A percentile compares a stretch with the other conserved stretches of the same genome.
Evolutionary conservation across 2,329 filamentous ascomycete genomes (phyloP).

Genomic region (Salinomyces thailandicus): DNA sequence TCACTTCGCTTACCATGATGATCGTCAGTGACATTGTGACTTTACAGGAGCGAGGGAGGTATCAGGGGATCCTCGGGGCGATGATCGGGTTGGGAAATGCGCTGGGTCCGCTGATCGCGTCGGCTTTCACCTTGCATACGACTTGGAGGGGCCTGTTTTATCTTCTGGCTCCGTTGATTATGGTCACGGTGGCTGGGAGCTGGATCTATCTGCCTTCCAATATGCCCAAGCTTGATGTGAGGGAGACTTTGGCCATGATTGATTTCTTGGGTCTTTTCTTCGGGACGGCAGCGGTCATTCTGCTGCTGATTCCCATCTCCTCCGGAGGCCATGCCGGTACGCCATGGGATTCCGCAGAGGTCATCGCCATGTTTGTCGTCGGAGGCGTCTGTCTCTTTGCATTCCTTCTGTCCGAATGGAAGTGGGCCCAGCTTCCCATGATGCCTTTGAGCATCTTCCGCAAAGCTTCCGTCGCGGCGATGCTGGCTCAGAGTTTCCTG

Average conservation of each 20-base stretch:
- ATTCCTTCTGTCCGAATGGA: conserved; percentile 48
- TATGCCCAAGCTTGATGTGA: conserved; percentile 36
- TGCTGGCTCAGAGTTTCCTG: conserved; percentile 50
- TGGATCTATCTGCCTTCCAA: conserved; percentile 44
- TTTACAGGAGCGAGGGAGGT: conserved; percentile 47
- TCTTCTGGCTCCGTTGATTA: conserved; percentile 43
- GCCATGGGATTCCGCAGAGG: conserved; percentile 45
- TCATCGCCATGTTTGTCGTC: conserved; percentile 48
- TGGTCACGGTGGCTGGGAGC: conserved; percentile 37
- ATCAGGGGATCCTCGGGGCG: conserved; percentile 36
- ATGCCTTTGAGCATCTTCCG: conserved; percentile 48
- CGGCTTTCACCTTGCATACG: conserved; percentile 33
- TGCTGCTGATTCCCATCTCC: conserved; percentile 54
- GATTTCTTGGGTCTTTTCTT: conserved; percentile 49
- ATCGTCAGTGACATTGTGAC: conserved; percentile 52
- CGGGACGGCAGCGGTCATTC: conserved; percentile 46
- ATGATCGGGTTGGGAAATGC: conserved; percentile 38
- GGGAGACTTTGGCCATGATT: conserved; percentile 43
- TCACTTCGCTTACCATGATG: conserved; percentile 50
- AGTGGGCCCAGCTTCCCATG: conserved; percentile 47
- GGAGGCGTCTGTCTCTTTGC: conserved; percentile 36
- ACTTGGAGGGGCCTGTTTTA: conserved; percentile 40
- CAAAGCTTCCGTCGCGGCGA: conserved; percentile 42
- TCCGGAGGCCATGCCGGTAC: conserved; percentile 40
- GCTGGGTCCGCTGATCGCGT: conserved; percentile 38